Evolutionary conservation across 192 early-diverging fungal species (phyloP), one percentile per base, ranked within the genome.

Genomic region (Helicostylum pulchrum): DNA sequence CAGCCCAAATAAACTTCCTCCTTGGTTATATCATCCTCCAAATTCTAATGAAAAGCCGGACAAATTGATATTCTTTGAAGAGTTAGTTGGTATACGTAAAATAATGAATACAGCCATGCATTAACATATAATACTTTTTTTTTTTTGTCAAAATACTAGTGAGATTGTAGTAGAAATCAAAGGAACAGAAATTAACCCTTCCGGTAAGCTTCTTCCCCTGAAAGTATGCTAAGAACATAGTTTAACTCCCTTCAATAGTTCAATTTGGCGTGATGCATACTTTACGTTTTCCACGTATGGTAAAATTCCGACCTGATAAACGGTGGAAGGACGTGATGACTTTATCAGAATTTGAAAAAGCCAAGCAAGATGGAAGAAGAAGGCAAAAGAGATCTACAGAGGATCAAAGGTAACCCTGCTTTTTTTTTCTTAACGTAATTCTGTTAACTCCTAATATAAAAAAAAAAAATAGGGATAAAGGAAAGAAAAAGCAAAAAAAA

Each of bases 271-370:
- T 78, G n/a, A 77, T 79, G 11, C 87, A 76, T 42, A 92, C 92
- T 7, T 70, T 94, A 26, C 86, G 92, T 15, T 94, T 94, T 63
- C 92, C 92, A 3, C 76, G 91, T 11, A 92, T 88, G 65, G 74
- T 85, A 11, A 74, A 58, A 51, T 56, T 90, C n/a, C 78, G 92
- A 3, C 51, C 80, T 7, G 90, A 94, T 68, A 92, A 93, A 66
- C 63, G 67, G 14, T 77, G 72, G 69, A 54, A 66, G 0, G 76
- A 76, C 9, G 69, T 72, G 44, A 79, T 77, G 78, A 82, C 73
- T n/a, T 47, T 75, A 4, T 20, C 34, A 15, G n/a, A 45, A 10
- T 12, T n/a, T 12, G n/a, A 26, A 19, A 49, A 30, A 3, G 20
- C 9, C 36, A 59, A 44, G 36, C 7, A 39, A 59, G 31, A 12